phyloP scores from a whole-genome alignment of 495 filamentous ascomycete genomes.

The Aspergillus kassunensis region DNA sequence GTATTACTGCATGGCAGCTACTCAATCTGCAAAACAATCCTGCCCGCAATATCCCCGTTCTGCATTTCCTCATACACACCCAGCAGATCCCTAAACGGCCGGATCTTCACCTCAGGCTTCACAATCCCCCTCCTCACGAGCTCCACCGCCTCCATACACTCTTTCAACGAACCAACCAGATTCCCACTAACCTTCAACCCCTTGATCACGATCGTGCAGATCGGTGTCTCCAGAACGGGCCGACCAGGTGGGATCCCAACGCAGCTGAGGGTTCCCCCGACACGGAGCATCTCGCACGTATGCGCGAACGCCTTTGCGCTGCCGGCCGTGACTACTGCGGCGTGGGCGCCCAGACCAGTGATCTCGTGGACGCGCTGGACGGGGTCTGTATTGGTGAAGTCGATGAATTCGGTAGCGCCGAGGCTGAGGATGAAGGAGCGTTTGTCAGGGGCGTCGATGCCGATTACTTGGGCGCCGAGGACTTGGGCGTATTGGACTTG shows the following conservation, averaged over 20 bases:
- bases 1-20: neutral
- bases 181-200: slow-evolving; percentile 44
- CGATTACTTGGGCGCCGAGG: slow-evolving; percentile 44
- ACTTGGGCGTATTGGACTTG: slow-evolving; percentile 47
- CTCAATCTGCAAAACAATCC: slow-evolving; percentile 34
- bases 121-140: no score
- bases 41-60: slow-evolving; percentile 37
- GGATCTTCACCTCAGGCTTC: slow-evolving; percentile 43
- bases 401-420: slow-evolving; percentile 43
- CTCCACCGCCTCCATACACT: slow-evolving; percentile 50
- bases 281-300: slow-evolving; percentile 48
- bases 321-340: slow-evolving; percentile 42
- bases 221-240: slow-evolving; percentile 41
- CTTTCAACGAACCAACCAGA: slow-evolving; percentile 46
- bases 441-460: slow-evolving; percentile 43
- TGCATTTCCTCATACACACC: slow-evolving; percentile 46
- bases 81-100: slow-evolving; percentile 42
- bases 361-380: slow-evolving; percentile 36
- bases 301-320: slow-evolving; percentile 43
- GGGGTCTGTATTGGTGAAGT: slow-evolving; percentile 37
- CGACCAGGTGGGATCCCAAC: slow-evolving; percentile 45
- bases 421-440: slow-evolving; percentile 37
- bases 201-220: slow-evolving; percentile 47
- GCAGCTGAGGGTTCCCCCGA: slow-evolving; percentile 47
- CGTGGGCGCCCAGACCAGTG: slow-evolving; percentile 42